These are phyloP conservation scores for Knoxdaviesia proteae DNA, from an alignment of 2,329 filamentous ascomycete genomes.

Conservation along the genomic window DNA sequence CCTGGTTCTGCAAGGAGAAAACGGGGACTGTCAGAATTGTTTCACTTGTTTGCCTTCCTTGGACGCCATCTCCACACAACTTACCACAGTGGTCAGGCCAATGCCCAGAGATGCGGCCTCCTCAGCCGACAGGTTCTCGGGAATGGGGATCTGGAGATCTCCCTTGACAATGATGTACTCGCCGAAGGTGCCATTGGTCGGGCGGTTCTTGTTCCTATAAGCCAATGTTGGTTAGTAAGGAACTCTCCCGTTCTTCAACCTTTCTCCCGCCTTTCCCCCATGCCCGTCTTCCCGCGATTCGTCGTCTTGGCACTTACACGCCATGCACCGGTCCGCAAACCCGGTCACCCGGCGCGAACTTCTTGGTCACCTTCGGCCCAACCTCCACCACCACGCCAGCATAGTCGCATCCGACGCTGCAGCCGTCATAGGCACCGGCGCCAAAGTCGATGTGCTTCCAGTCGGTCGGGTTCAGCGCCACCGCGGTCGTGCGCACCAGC, in stretches of 20 bases:
- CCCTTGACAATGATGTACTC: constrained; percentile 18
- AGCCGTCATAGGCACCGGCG: constrained; percentile 6
- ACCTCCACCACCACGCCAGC: constrained; percentile 24
- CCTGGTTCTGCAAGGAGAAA: constrained; percentile 17
- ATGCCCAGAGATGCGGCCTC: constrained; percentile 24
- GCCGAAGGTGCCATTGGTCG: constrained; percentile 20
- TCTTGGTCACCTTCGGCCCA: constrained; percentile 19
- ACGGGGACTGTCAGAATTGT: too few relatives aligned
- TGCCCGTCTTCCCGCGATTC: neutral
- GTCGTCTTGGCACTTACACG: constrained; percentile 5
- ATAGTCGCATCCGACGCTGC: constrained; percentile 22
- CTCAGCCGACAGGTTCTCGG: constrained; percentile 21
- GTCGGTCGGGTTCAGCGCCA: constrained; percentile 17
- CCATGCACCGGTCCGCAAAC: constrained; percentile 20
- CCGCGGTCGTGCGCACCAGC: constrained; percentile 15
- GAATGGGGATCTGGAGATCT: constrained; percentile 20
- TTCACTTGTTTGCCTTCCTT: too few relatives aligned
- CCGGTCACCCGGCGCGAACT: constrained; percentile 25
- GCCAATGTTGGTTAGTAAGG: neutral
- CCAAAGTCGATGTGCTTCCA: constrained; percentile 13
- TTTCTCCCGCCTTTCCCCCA: neutral
- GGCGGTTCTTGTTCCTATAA: constrained; percentile 7
- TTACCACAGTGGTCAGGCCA: constrained; percentile 19
- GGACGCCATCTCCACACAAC: neutral
- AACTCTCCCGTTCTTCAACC: neutral